Evolutionary conservation across 345 rosid genomes (phyloP), one percentile per base, ranked within the genome.

Genomic region (Salix viminalis): DNA sequence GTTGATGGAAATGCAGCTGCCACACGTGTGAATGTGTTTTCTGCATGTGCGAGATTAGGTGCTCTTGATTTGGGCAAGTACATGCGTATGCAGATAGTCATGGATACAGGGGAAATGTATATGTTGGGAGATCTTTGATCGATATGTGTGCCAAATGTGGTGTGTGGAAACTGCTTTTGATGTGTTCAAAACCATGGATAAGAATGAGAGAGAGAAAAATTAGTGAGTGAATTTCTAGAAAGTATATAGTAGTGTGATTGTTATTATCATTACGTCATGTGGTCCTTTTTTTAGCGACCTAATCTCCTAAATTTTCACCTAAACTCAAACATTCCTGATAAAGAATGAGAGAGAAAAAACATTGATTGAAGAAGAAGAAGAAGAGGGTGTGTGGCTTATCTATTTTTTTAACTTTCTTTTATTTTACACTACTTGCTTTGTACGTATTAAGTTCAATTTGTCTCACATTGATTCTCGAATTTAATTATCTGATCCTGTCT

Each of bases 91-190:
- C 92, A 65, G 79, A 89, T 75, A 79, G 60, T 75, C 83, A 72
- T 69, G 93, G 92, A 34, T 93, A 85, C 50, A 82, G 78, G 30
- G 90, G 84, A 76, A 89, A 90, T 82, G 73, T 88, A 54, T 88
- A 86, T 32, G 86, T 93, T 64, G 87, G 88, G 80, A 93, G 91
- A 80, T 93, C 92, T 52, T 80, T 93, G 83, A 84, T 91, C 13
- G 99, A 95, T 83, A 87, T 90, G 94, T 91, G 93, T 85, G 93
- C 92, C 14, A 95, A 91, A 83, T 90, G 94, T 23, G 99, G 98
- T 68, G 32, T 66, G 2, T 93, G 75, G 87, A 86, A 72, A 81
- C 82, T 76, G 93, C 98, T 52, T 54, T 90, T 60, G 79, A 80
- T 62, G 84, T 91, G 48, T 95, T 95, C 75, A 77, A 78, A 58